Evolutionary conservation across 2,329 filamentous ascomycete species (phyloP).

Genomic region (Neopestalotiopsis sp.): DNA sequence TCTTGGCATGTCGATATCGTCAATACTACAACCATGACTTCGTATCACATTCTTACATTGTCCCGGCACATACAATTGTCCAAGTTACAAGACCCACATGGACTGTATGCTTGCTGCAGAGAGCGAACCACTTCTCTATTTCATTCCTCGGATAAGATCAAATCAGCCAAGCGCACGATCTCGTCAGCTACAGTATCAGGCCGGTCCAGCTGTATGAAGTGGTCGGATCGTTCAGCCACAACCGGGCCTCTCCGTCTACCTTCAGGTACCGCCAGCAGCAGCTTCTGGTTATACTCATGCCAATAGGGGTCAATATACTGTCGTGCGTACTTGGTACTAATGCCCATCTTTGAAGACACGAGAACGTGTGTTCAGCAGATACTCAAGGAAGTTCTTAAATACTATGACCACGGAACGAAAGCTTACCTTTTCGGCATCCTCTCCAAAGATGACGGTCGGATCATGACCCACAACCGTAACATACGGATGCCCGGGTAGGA

Average conservation of each 20-base stretch:
- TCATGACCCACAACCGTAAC: slow-evolving; percentile 10
- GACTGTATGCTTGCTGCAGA: too few species aligned
- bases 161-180: background rate
- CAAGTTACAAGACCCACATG: too few species aligned
- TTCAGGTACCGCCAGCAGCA: background rate
- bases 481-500: background rate
- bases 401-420: too few species aligned
- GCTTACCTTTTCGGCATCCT: slow-evolving; percentile 10
- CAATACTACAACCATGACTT: too few species aligned
- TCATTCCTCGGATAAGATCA: background rate
- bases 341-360: background rate
- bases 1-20: too few species aligned
- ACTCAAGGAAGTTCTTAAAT: too few species aligned
- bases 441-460: background rate
- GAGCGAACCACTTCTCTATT: background rate
- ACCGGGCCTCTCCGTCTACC: background rate
- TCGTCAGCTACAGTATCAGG: slow-evolving; percentile 7
- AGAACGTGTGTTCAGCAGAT: too few species aligned
- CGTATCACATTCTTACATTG: too few species aligned
- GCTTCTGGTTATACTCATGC: slow-evolving; percentile 9
- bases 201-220: slow-evolving; percentile 9
- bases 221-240: background rate
- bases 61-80: too few species aligned
- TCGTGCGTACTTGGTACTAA: slow-evolving; percentile 8
- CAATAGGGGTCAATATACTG: slow-evolving; percentile 14